phyloP scores from a whole-genome alignment of 2,329 filamentous ascomycete genomes.

The Chaetomiaceae sp. region DNA sequence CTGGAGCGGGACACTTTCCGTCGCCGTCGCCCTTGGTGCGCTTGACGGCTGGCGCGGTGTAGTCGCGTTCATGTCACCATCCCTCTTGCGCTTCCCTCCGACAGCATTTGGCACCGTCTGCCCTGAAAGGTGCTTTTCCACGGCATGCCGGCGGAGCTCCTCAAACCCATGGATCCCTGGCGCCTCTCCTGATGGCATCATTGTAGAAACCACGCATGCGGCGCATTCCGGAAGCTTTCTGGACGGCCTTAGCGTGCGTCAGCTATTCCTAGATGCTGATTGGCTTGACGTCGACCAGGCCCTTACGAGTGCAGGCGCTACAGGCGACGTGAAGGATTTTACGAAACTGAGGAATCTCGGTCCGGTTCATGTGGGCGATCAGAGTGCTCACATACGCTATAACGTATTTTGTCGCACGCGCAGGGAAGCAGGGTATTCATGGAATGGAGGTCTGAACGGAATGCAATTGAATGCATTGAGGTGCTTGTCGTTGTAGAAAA shows the following conservation, averaged over 20 bases:
- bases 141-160: conserved; percentile 2
- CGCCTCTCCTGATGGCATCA: conserved; percentile 3
- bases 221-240: no score
- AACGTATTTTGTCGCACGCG: no score
- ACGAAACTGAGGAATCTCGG: conserved; percentile 11
- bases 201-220: conserved; percentile 9
- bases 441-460: no score
- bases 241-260: conserved; percentile 5
- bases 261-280: conserved; percentile 12
- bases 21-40: no score
- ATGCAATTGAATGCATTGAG: no score
- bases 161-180: no score
- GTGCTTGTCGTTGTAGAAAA: no score
- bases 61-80: conserved; percentile 8
- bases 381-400: conserved; percentile 10
- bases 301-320: conserved; percentile 10
- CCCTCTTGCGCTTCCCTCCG: conserved; percentile 8
- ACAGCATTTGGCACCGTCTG: conserved; percentile 2
- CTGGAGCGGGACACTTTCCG: no score
- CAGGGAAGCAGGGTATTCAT: no score
- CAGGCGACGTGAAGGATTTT: conserved; percentile 4
- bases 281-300: conserved; percentile 7
- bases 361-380: conserved; percentile 9
- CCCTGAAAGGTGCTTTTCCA: conserved; percentile 9
- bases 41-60: conserved; percentile 5